Percentiles rank a stretch among this genome's conserved stretches.
These are phyloP conservation scores for Cyclocybe cylindracea DNA, from an alignment of 768 basidiomycete genomes.

Conservation along the genomic window DNA sequence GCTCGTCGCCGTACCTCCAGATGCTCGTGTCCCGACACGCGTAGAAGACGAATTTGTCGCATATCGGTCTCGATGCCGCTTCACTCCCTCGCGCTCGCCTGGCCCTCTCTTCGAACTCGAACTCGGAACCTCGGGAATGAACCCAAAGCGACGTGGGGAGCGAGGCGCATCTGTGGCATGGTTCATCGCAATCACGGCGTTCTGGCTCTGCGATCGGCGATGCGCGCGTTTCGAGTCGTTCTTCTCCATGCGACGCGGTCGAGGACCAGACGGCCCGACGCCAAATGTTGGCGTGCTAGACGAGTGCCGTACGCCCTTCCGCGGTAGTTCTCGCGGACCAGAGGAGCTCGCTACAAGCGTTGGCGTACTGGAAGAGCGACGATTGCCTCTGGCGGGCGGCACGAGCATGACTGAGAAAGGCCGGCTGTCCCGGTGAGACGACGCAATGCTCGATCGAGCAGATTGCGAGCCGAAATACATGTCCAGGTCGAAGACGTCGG, in stretches of 20 bases:
- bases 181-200: too few species aligned
- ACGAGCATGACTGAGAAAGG: not conserved
- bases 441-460: slow-evolving; percentile 2
- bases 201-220: not conserved
- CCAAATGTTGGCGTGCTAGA: too few species aligned
- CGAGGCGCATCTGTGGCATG: too few species aligned
- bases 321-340: too few species aligned
- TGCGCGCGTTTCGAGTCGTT: too few species aligned
- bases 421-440: not conserved
- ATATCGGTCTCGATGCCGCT: slow-evolving; percentile 14
- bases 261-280: too few species aligned
- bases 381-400: not conserved
- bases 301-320: too few species aligned
- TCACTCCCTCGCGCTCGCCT: not conserved
- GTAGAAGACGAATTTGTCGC: slow-evolving; percentile 10
- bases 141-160: slow-evolving; percentile 6
- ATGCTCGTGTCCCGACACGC: not conserved
- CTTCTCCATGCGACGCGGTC: too few species aligned
- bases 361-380: too few species aligned
- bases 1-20: not conserved
- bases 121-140: not conserved
- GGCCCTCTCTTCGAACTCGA: not conserved
- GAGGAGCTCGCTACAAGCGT: too few species aligned
- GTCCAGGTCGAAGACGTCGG: slow-evolving; percentile 28
- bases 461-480: slow-evolving; percentile 18